A percentile compares a stretch with the other conserved stretches of the same genome.
phyloP scores from a whole-genome alignment of 2,329 filamentous ascomycete genomes.

The Alternaria tenuissima region DNA sequence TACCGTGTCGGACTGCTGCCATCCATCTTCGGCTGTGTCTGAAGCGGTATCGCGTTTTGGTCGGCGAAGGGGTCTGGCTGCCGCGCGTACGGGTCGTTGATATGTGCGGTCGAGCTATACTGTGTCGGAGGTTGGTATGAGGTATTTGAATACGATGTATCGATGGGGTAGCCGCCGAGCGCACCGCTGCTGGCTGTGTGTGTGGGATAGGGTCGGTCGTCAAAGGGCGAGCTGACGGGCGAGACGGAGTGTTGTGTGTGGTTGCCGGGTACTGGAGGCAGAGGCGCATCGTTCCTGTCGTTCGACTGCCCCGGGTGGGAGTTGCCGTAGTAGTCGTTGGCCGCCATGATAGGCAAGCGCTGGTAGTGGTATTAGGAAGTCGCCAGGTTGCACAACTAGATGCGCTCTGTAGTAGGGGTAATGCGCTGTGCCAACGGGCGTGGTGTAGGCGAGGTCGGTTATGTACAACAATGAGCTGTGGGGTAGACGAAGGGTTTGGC shows the following conservation, averaged over 20 bases:
- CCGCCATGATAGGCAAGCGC: conserved; percentile 50
- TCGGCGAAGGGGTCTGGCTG: conserved; percentile 63
- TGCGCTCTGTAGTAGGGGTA: not conserved
- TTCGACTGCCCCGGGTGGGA: conserved; percentile 40
- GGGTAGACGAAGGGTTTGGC: conserved; percentile 9
- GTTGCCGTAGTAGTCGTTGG: conserved; percentile 68
- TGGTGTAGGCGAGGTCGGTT: not conserved
- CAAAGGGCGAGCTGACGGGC: conserved; percentile 43
- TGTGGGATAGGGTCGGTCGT: conserved; percentile 55
- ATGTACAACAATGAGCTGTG: conserved; percentile 9
- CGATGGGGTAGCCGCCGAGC: conserved; percentile 60
- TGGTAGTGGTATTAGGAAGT: not conserved
- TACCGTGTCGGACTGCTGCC: conserved; percentile 47
- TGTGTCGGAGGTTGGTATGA: conserved; percentile 29
- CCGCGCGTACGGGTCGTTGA: conserved; percentile 43
- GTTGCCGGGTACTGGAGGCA: conserved; percentile 43
- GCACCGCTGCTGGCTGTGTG: conserved; percentile 55
- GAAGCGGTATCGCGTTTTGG: conserved; percentile 59
- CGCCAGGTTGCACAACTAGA: not conserved
- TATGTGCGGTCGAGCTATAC: conserved; percentile 41
- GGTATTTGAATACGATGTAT: conserved; percentile 64
- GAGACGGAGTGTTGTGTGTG: conserved; percentile 45
- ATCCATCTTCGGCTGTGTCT: conserved; percentile 51
- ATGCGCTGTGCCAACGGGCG: not conserved
- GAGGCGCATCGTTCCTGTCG: conserved; percentile 46